Evolutionary conservation across 441 rosid species (phyloP).

Genomic region (Adansonia gregorii): DNA sequence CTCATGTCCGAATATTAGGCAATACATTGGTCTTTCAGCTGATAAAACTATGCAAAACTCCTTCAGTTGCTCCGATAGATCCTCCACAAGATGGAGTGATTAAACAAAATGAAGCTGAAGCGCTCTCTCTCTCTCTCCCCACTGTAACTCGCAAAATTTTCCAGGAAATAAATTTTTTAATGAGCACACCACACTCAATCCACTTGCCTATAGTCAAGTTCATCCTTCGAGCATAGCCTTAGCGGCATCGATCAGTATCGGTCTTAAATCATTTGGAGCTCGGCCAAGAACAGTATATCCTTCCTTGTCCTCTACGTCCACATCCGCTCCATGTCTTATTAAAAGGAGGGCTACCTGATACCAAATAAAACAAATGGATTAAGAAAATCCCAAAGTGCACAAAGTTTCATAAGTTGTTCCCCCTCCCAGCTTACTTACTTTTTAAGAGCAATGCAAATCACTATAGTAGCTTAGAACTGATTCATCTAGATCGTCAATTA

Average conservation of each 20-base stretch:
- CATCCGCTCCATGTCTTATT: slow-evolving; percentile 88
- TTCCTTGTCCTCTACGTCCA: slow-evolving; percentile 86
- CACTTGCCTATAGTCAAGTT: slow-evolving; percentile 25
- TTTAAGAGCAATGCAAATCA: slow-evolving; percentile 3
- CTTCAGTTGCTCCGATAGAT: slow-evolving; percentile 1
- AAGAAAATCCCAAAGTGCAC: neutral
- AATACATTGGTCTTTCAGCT: no score
- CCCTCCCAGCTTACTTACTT: neutral
- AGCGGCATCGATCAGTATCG: slow-evolving; percentile 73
- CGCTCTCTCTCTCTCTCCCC: no score
- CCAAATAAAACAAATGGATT: slow-evolving; percentile 15
- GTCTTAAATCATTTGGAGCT: slow-evolving; percentile 68
- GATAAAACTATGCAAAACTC: neutral
- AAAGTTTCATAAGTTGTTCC: neutral
- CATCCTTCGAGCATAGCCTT: slow-evolving; percentile 80
- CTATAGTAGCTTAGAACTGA: slow-evolving; percentile 1
- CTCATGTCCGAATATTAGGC: no score
- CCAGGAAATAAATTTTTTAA: neutral
- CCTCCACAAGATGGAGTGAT: neutral
- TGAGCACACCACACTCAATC: neutral
- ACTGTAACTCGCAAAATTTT: neutral
- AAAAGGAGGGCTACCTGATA: slow-evolving; percentile 80
- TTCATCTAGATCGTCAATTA: neutral
- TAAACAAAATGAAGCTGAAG: neutral
- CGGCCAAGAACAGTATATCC: slow-evolving; percentile 91